Evolutionary conservation across 2,329 filamentous ascomycete species (phyloP), one percentile per base, ranked within the genome.

Genomic region (Pseudopithomyces chartarum): DNA sequence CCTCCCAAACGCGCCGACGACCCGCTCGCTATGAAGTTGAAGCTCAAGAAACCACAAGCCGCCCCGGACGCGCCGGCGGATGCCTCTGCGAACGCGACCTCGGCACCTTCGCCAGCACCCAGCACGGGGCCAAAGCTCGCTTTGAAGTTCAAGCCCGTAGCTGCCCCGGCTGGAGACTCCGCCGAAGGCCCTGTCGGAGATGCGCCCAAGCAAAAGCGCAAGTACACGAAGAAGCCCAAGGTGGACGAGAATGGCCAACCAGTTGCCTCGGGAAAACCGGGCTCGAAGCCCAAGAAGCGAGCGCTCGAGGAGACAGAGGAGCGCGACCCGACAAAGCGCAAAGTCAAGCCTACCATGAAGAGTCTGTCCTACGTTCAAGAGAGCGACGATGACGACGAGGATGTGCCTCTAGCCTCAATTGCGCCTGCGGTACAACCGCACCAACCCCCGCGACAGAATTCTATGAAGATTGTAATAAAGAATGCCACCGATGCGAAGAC

Each of bases 181-280:
- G 32, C 43, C 15, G 33, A 36, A 13, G 38, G 34, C 44, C 40
- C 54, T 22, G 52, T 42, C 29, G 55, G 69, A 69, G 77, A 59
- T 77, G 55, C 67, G n/a, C 61, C 68, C 61, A 66, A 78, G 59
- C 68, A 67, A 49, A 79, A 80, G 70, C 76, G 77, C 55, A 74
- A 78, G 48, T 78, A 79, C 64, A 75, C 66, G 38, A 78, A 76
- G 66, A 79, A 79, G 59, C 58, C 68, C 43, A 76, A 75, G 56
- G 52, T 61, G 33, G 73, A 73, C 52, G 68, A 68, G 23, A 62
- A 65, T 55, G 70, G 68, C 36, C 62, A 70, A 40, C 60, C 65
- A 12, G 47, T 70, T 12, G 53, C 58, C 3, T 46, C 64, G 22
- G 55, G 59, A 61, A 72, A 77, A 55, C 58, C 64, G 53, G 65